Conservation (phyloP, 345 rosid genomes). For the Isatis tinctoria region DNA sequence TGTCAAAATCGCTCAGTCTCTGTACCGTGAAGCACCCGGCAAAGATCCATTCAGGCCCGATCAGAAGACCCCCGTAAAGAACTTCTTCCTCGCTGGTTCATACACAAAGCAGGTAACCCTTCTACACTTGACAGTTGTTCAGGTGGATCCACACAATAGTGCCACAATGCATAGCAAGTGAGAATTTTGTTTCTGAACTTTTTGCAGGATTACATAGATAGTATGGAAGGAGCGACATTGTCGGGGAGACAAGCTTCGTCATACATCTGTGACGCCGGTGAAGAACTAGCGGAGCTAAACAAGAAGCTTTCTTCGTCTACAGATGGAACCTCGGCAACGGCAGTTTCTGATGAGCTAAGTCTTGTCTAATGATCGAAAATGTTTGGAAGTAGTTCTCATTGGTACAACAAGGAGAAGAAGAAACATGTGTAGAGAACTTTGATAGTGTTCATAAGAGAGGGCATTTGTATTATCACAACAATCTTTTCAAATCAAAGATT, state of each 20-base stretch:
- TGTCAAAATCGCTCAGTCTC: constrained; percentile 88
- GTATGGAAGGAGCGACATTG: constrained; percentile 97
- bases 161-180: background rate
- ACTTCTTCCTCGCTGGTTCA: constrained; percentile 95
- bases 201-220: constrained; percentile 92
- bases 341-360: constrained; percentile 62
- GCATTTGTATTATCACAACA: background rate
- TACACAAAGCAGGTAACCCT: constrained; percentile 83
- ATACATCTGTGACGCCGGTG: constrained; percentile 76
- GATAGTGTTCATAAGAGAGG: constrained; percentile 6
- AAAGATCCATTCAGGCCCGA: constrained; percentile 97
- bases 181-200: background rate
- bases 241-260: constrained; percentile 96
- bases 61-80: constrained; percentile 87
- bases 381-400: background rate
- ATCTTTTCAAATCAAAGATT: constrained; percentile 5
- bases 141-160: background rate
- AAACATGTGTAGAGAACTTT: constrained; percentile 1
- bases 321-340: background rate
- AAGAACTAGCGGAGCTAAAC: constrained; percentile 66
- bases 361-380: constrained; percentile 39
- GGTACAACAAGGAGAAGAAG: constrained; percentile 2
- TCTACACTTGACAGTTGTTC: background rate
- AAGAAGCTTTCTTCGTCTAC: constrained; percentile 48
- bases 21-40: constrained; percentile 94